A percentile compares a stretch with the other conserved stretches of the same genome.
These are phyloP conservation scores for Amylostereum chailletii DNA, from an alignment of 1,284 basidiomycete genomes.

Conservation along the genomic window DNA sequence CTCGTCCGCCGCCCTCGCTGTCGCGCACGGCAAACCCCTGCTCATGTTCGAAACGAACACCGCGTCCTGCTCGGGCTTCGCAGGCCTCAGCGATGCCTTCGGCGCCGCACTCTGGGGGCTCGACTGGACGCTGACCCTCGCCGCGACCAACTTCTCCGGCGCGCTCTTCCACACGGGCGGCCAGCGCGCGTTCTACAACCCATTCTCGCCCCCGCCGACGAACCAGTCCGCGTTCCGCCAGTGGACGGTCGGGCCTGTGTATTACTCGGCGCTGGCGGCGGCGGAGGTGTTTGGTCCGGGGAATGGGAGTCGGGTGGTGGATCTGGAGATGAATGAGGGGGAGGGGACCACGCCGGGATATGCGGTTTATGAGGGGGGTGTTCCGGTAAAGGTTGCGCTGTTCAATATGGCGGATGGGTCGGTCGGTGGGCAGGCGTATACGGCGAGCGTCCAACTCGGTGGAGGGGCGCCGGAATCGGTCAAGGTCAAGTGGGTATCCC, in stretches of 20 bases:
- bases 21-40: constrained; percentile 39
- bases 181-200: constrained; percentile 28
- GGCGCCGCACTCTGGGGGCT: constrained; percentile 47
- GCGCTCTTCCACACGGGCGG: constrained; percentile 33
- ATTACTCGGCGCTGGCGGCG: constrained; percentile 61
- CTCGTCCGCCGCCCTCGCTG: constrained; percentile 36
- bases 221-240: constrained; percentile 47
- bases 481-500: constrained; percentile 41
- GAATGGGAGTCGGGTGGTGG: constrained; percentile 50
- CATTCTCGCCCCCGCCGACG: constrained; percentile 41
- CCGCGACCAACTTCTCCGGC: constrained; percentile 26
- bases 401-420: constrained; percentile 62
- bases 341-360: constrained; percentile 60
- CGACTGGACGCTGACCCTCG: constrained; percentile 51
- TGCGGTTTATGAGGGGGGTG: constrained; percentile 59
- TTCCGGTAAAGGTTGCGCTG: constrained; percentile 48
- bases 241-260: constrained; percentile 61
- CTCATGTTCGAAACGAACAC: constrained; percentile 50
- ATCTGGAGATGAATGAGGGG: constrained; percentile 41
- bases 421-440: constrained; percentile 41
- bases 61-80: constrained; percentile 48
- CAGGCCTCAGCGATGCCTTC: constrained; percentile 42
- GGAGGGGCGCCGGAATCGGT: constrained; percentile 35
- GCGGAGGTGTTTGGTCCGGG: constrained; percentile 61
- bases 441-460: constrained; percentile 34